These are phyloP conservation scores for Ophiocordyceps camponoti-saundersi DNA, from an alignment of 2,329 filamentous ascomycete genomes.

Conservation along the genomic window DNA sequence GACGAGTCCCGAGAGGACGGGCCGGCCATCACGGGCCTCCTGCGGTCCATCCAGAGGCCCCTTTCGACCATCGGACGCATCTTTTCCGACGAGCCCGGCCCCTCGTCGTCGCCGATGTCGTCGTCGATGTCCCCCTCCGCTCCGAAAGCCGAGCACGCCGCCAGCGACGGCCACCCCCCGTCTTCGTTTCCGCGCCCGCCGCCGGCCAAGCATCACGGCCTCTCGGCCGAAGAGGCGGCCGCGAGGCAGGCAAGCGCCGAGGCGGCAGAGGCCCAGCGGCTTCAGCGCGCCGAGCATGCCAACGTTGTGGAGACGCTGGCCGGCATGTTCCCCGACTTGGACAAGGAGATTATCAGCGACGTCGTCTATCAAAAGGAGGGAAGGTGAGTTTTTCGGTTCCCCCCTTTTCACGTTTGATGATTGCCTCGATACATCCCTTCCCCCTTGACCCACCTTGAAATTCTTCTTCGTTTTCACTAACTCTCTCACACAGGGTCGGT, in stretches of 20 bases:
- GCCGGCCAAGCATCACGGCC: constrained; percentile 20
- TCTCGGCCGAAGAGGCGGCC: constrained; percentile 72
- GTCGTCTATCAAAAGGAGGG: constrained; percentile 93
- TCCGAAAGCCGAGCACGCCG: constrained; percentile 7
- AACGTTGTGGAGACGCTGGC: constrained; percentile 88
- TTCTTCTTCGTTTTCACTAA: background rate
- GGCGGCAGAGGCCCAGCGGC: constrained; percentile 66
- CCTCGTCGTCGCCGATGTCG: constrained; percentile 10
- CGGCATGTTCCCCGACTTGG: constrained; percentile 92
- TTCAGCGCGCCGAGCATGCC: constrained; percentile 70
- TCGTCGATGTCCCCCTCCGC: constrained; percentile 4
- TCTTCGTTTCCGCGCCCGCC: constrained; percentile 5
- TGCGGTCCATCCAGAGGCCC: constrained; percentile 82
- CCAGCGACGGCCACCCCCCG: constrained; percentile 8
- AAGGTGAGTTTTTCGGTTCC: constrained; percentile 39
- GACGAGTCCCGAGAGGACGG: constrained; percentile 48
- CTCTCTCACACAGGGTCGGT: constrained; percentile 42
- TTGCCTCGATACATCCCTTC: background rate
- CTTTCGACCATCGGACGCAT: constrained; percentile 87
- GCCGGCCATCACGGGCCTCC: constrained; percentile 65
- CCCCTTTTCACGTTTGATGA: background rate
- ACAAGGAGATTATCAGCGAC: constrained; percentile 88
- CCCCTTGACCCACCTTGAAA: background rate
- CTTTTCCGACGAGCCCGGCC: constrained; percentile 54
- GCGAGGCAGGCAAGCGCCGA: constrained; percentile 84